Evolutionary conservation across 2,329 filamentous ascomycete genomes (phyloP), one percentile per base, ranked within the genome.

Genomic region (Pezicula rhizophila): DNA sequence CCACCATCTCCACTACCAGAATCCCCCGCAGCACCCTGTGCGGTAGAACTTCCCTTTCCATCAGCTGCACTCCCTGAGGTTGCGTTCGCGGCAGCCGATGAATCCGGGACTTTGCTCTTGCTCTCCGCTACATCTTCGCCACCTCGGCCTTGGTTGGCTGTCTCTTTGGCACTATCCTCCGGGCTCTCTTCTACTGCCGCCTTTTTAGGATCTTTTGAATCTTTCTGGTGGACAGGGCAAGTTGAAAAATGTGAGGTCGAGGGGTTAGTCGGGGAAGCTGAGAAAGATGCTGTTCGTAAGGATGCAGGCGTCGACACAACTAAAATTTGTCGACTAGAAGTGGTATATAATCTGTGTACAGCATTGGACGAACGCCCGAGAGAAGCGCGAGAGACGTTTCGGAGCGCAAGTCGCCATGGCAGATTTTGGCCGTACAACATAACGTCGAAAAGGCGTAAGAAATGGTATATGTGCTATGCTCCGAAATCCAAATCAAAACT

Each of bases 371-470:
- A 49, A 38, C 49, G 47, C 47, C 54, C 57, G 38, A 51, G 12
- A 48, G 51, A 54, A 23, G 46, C 42, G 45, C 58, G 53, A 40
- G 57, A 49, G 34, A 57, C 52, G 41, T 56, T 62, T 48, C 59
- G 55, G 43, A 66, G 71, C 60, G 78, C 79, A 67, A 73, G 70
- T 71, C 81, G 78, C 82, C 81, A 85, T 69, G 80, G 78, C 62
- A 84, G 68, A 57, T 76, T 78, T 68, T 80, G 79, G 62, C 78
- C 75, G 71, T 80, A 79, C 66, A 82, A 73, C 82, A 85, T 85
- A 55, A 49, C 54, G 55, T 54, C 46, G 23, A 35, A 37, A 33
- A 34, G 41, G 38, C 11, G 25, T 34, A 37, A 42, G 41, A 20
- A 40, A 23, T 40, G 11, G 40, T 26, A 31, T 31, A 10, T 12